Base-by-base conservation (phyloP, 345 rosid species). In the Crucihimalaya himalaica region DNA sequence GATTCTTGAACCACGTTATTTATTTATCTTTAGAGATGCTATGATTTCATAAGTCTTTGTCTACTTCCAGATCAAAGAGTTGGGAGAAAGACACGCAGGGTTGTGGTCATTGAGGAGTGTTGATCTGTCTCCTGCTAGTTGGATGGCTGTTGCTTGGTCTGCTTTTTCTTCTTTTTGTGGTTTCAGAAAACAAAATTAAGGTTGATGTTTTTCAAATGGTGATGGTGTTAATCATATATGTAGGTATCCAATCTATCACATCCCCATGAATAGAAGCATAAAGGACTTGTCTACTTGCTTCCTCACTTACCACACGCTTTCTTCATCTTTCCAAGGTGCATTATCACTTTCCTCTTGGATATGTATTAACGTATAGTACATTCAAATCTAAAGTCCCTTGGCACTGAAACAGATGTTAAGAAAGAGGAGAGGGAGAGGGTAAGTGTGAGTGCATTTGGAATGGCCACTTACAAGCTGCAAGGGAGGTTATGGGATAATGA, bases 141-240 rank as follows among this genome's bases (percentile, higher is more conserved):
- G 99, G 99, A 95, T 95, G 99, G 92, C 99, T 1, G 96, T 95
- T 59, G 88, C 98, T 29, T 95, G 98, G 98, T 95, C 21, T 73
- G 78, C 16, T 1, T 60, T 51, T 25, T 62, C 51, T 64, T 34
- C 25, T 21, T 2, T 73, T 4, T 65, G 2, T 64, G 5, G n/a
- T 72, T 63, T 10, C 63, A 53, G 27, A 72, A 42, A 43, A 27
- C 27, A 53, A 54, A 31, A 12, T n/a, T 31, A 63, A 54, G 47
- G 47, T 43, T 46, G n/a, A 43, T 23, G 63, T 64, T 42, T 15
- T 7, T 65, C 19, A 56, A 35, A 32, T 47, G 43, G 52, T 74
- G 40, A 74, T 66, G 51, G 28, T 74, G 66, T 47, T 68, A n/a
- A 13, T 29, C 6, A 10, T 63, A 27, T 12, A n/a, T 23, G 20